Conservation (phyloP, 2,329 filamentous ascomycete genomes). For the Sporothrix inflata region DNA sequence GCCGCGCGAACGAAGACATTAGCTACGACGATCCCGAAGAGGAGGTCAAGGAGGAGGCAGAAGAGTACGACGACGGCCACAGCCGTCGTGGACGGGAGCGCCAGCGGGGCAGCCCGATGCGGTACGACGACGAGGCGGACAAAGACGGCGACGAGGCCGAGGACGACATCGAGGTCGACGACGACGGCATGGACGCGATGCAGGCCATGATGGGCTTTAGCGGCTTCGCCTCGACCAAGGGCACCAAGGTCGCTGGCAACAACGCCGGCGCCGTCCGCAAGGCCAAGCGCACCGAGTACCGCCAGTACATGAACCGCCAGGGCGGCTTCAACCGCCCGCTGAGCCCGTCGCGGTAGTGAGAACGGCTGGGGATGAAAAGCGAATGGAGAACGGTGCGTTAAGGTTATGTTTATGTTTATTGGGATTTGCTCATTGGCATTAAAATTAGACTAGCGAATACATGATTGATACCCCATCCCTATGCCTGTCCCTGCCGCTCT, state of each 20-base stretch:
- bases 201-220: conserved; percentile 88
- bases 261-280: conserved; percentile 80
- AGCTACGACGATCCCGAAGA: conserved; percentile 35
- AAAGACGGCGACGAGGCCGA: conserved; percentile 47
- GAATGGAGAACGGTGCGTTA: neutral
- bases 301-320: conserved; percentile 93
- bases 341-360: conserved; percentile 55
- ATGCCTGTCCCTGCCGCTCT: neutral
- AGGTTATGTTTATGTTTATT: neutral
- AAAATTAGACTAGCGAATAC: conserved; percentile 7
- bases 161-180: conserved; percentile 58
- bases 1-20: conserved; percentile 26
- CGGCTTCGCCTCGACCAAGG: conserved; percentile 83
- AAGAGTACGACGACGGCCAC: conserved; percentile 67
- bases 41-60: conserved; percentile 53
- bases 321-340: conserved; percentile 82
- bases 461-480: conserved; percentile 13
- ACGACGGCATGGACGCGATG: conserved; percentile 75
- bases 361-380: neutral
- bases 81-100: conserved; percentile 39
- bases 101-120: neutral
- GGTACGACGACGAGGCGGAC: neutral
- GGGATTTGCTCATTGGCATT: too few relatives aligned
- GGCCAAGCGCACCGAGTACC: conserved; percentile 92
- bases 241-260: conserved; percentile 86